phyloP scores from a whole-genome alignment of 106 monocot genomes.

The Alisma plantagoaquatica region DNA sequence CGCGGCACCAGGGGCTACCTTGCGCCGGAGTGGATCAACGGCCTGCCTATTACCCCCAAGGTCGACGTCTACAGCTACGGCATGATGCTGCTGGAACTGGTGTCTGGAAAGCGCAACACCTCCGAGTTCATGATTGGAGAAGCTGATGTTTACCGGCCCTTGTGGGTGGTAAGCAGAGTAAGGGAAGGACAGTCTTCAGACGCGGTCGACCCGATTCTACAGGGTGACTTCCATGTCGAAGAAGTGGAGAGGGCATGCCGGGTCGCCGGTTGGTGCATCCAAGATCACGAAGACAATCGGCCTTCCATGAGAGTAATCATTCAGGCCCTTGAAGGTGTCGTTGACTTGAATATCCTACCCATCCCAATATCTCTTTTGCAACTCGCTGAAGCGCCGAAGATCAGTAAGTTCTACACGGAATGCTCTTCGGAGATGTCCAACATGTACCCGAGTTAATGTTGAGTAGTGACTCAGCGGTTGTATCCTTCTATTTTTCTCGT shows the following conservation, averaged over 20 bases:
- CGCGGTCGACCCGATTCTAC: neutral
- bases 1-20: too few species aligned
- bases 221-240: neutral
- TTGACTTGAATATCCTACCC: slow-evolving; percentile 3
- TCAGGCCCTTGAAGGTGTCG: neutral
- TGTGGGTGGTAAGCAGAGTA: neutral
- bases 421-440: too few species aligned
- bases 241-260: neutral
- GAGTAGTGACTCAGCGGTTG: too few species aligned
- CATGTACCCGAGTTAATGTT: too few species aligned
- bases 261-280: neutral
- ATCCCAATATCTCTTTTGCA: neutral
- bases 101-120: neutral
- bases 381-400: too few species aligned
- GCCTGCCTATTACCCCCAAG: neutral
- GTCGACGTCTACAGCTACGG: neutral
- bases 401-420: too few species aligned
- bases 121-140: neutral
- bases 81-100: neutral
- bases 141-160: neutral
- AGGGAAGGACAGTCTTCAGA: neutral
- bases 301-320: neutral
- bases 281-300: neutral
- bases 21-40: neutral
- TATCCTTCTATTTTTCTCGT: too few species aligned